Evolutionary conservation across 2,329 filamentous ascomycete species (phyloP), one percentile per base, ranked within the genome.

Genomic region (Juglanconis sp.): DNA sequence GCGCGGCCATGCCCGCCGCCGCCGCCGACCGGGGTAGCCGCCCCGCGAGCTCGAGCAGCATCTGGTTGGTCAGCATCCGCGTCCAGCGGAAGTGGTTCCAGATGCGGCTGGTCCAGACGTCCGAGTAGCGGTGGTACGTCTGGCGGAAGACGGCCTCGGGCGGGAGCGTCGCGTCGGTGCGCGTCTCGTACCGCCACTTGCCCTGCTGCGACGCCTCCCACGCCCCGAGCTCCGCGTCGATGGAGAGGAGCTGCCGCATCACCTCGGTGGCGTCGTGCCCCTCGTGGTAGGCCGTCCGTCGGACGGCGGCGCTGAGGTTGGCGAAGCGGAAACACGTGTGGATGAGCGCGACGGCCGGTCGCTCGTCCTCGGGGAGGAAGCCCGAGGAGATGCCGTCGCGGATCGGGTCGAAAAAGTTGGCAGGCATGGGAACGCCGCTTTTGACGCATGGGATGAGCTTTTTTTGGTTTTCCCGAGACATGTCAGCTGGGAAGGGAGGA

Each of bases 51-150:
- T 75, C 73, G 9, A 82, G 69, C 11, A 87, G 77, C 47, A 77
- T 74, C 62, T 85, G 77, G 66, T 77, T 80, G 15, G 79, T 68
- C 9, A 86, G 70, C 31, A 86, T 79, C n/a, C 82, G 79, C 6
- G 78, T 77, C 76, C 82, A 85, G 31, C 85, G 82, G 65, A 82
- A 85, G 64, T 87, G 80, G 61, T 82, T 84, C 82, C 82, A 87
- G 46, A 82, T 76, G 31, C 81, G 77, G 8, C 79, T 81, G 17
- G 78, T 72, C 76, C 79, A 84, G 57, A 84, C 77, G 63, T 81
- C 78, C 15, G 71, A 69, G 65, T 87, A 87, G 30, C 77, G 68
- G 67, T 87, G 83, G 66, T 83, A 87, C 57, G 77, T 74, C 11
- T 78, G 77, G 17, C 78, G 75, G 62, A 84, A 85, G 56, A 83